A percentile compares a stretch with the other conserved stretches of the same genome.
Evolutionary conservation across 1,139 yeast species (phyloP).

Genomic region (Kodamaea sp.): DNA sequence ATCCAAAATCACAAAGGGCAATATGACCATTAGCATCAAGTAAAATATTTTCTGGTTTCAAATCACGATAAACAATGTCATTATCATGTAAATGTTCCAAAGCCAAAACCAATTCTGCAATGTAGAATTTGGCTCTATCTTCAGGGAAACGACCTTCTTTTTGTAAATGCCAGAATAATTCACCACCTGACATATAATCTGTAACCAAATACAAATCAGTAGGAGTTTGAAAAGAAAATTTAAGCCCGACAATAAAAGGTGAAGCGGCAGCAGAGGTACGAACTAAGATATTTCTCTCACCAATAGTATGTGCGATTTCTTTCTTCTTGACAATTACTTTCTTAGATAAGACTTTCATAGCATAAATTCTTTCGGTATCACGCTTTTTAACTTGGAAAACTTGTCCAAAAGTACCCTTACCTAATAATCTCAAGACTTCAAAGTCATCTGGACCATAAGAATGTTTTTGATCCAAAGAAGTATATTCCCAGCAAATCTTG

Average conservation of each 20-base stretch:
- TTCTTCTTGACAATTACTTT: conserved; percentile 94
- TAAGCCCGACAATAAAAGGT: conserved; percentile 89
- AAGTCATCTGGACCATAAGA: conserved; percentile 93
- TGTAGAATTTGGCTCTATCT: conserved; percentile 90
- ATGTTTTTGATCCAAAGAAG: conserved; percentile 57
- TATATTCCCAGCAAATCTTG: conserved; percentile 69
- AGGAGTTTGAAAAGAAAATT: conserved; percentile 94
- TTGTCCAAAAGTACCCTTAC: conserved; percentile 97
- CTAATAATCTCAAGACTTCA: conserved; percentile 82
- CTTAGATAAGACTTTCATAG: conserved; percentile 93
- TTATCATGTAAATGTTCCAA: conserved; percentile 89
- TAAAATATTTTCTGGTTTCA: conserved; percentile 90
- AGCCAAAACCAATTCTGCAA: conserved; percentile 90
- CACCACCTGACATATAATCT: conserved; percentile 98
- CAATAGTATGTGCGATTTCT: conserved; percentile 96
- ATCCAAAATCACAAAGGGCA: conserved; percentile 94
- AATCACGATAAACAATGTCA: conserved; percentile 90
- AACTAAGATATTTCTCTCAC: conserved; percentile 90
- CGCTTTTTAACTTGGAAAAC: conserved; percentile 91
- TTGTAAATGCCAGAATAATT: conserved; percentile 94
- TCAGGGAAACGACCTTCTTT: conserved; percentile 92
- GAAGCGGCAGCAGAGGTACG: conserved; percentile 78
- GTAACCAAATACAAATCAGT: conserved; percentile 88
- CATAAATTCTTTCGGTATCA: conserved; percentile 86
- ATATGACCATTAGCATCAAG: conserved; percentile 96